phyloP scores from a whole-genome alignment of 106 monocot species.

The Vanilla planifolia region DNA sequence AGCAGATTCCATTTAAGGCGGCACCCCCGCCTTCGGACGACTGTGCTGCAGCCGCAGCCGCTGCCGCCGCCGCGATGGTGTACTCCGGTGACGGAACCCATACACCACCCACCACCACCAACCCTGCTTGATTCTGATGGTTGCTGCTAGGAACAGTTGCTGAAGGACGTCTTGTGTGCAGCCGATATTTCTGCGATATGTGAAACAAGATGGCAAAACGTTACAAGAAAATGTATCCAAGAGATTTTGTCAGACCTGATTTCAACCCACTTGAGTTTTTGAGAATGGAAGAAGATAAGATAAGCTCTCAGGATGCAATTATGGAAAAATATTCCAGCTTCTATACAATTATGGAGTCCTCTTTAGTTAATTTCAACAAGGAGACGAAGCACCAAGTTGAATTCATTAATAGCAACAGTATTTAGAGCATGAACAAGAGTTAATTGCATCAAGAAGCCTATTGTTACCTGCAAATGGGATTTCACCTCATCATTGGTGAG shows the following conservation, averaged over 20 bases:
- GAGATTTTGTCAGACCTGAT: too few relatives aligned
- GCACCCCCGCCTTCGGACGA: background rate
- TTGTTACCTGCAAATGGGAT: conserved; percentile 19
- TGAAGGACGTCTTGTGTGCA: conserved; percentile 51
- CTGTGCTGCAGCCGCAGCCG: conserved; percentile 16
- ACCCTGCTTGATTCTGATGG: conserved; percentile 28
- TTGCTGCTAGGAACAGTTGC: conserved; percentile 8
- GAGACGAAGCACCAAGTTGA: too few relatives aligned
- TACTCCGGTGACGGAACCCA: conserved; percentile 62
- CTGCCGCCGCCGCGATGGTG: conserved; percentile 8
- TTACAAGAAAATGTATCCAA: too few relatives aligned
- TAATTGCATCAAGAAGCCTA: background rate
- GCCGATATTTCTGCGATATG: conserved; percentile 64
- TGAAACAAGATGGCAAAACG: too few relatives aligned
- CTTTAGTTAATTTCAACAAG: too few relatives aligned
- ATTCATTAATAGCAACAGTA: too few relatives aligned
- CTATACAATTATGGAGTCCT: too few relatives aligned
- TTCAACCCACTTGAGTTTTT: too few relatives aligned
- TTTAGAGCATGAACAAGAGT: too few relatives aligned
- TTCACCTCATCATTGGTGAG: conserved; percentile 25
- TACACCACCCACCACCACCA: conserved; percentile 61
- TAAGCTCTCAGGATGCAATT: too few relatives aligned
- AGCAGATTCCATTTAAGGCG: conserved; percentile 21
- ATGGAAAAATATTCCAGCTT: too few relatives aligned
- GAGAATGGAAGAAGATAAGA: too few relatives aligned